Conservation (phyloP, 164 flowering plant species). For the Vitis rupestris region DNA sequence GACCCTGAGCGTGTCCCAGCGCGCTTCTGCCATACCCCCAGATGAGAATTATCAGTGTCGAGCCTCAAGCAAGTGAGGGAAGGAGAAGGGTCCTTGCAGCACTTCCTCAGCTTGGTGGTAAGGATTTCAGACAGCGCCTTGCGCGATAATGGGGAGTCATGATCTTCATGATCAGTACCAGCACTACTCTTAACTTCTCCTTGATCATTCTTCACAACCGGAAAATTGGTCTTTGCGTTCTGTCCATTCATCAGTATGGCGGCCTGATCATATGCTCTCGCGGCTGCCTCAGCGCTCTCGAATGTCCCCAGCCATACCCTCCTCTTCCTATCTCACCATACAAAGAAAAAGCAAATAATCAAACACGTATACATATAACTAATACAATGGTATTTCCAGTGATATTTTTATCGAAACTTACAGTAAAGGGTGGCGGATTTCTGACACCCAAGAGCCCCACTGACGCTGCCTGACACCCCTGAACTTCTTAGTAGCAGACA, state of each 20-base stretch:
- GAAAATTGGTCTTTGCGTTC: conserved; percentile 81
- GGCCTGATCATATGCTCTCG: conserved; percentile 78
- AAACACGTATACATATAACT: too few relatives aligned
- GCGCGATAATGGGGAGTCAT: conserved; percentile 18
- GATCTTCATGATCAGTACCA: neutral
- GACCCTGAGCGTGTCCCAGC: conserved; percentile 64
- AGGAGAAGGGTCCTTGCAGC: conserved; percentile 64
- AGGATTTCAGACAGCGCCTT: conserved; percentile 45
- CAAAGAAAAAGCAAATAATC: too few relatives aligned
- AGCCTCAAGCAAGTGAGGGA: conserved; percentile 83
- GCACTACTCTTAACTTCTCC: conserved; percentile 1
- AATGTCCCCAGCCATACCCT: conserved; percentile 87
- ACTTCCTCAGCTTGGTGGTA: conserved; percentile 55
- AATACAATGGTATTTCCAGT: too few relatives aligned
- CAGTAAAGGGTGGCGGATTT: conserved; percentile 85
- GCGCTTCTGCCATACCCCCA: conserved; percentile 89
- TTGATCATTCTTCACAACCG: conserved; percentile 17
- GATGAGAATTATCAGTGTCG: conserved; percentile 68
- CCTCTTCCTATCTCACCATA: conserved; percentile 44
- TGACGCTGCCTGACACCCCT: conserved; percentile 88
- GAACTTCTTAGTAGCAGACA: conserved; percentile 48
- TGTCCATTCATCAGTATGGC: conserved; percentile 72
- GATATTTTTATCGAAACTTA: conserved; percentile 17
- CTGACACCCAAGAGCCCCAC: conserved; percentile 96
- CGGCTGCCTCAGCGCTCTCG: conserved; percentile 80